Evolutionary conservation across 2,329 filamentous ascomycete species (phyloP).

Genomic region (Nemania bipapillata): DNA sequence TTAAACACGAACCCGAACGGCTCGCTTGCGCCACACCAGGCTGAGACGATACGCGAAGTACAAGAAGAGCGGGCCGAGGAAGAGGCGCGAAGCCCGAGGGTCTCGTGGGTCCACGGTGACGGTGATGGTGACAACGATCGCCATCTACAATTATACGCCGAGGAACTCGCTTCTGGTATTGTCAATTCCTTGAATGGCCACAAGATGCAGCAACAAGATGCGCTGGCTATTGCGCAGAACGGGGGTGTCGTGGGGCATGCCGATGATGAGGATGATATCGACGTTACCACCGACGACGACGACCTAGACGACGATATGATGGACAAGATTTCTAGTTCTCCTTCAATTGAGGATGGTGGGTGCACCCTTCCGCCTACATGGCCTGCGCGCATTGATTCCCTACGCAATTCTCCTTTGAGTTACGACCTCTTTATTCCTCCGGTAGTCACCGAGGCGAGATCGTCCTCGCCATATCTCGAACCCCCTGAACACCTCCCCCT

Average conservation of each 20-base stretch:
- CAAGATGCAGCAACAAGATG: conserved; percentile 65
- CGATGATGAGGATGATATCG: conserved; percentile 72
- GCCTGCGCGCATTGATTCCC: conserved; percentile 60
- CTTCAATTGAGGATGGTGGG: conserved; percentile 99
- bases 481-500: conserved; percentile 52
- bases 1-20: conserved; percentile 54
- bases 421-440: conserved; percentile 50
- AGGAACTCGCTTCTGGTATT: conserved; percentile 58
- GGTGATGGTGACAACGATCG: conserved; percentile 56
- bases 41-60: conserved; percentile 82
- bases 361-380: conserved; percentile 62
- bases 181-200: conserved; percentile 55
- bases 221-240: conserved; percentile 70
- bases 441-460: conserved; percentile 52
- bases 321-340: conserved; percentile 98
- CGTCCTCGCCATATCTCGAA: conserved; percentile 58
- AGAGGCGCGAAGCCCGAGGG: conserved; percentile 70
- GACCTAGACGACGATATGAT: conserved; percentile 91
- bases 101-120: conserved; percentile 62
- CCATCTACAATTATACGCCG: conserved; percentile 59
- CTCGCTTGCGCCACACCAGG: conserved; percentile 80
- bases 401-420: conserved; percentile 50
- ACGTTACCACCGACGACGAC: conserved; percentile 74
- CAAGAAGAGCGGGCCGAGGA: conserved; percentile 80
- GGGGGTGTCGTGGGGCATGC: conserved; percentile 62